Percentiles rank a stretch among this genome's conserved stretches.
phyloP scores from a whole-genome alignment of 148 eudicot species.

The Camellia lanceoleosa region DNA sequence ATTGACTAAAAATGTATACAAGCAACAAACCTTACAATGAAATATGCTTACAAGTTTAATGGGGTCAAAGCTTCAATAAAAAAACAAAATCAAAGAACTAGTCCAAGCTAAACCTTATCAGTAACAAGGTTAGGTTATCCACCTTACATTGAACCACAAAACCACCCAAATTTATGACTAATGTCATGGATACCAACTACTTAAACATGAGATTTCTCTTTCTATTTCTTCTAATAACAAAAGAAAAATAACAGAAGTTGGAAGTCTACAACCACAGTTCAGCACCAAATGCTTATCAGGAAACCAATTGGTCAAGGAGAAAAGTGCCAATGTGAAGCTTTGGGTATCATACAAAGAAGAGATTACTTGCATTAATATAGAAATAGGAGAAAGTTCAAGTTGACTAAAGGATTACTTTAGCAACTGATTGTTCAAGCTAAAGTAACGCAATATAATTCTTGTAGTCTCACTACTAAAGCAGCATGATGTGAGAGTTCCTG shows the following conservation, averaged over 20 bases:
- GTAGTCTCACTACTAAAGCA: not conserved
- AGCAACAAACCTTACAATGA: not conserved
- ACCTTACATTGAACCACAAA: too few species aligned
- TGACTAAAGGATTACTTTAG: not conserved
- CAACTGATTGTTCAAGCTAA: not conserved
- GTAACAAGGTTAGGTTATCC: not conserved
- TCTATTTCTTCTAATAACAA: not conserved
- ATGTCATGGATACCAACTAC: not conserved
- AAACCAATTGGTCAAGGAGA: not conserved
- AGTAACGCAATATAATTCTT: not conserved
- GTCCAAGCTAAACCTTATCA: not conserved
- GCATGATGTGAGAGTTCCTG: too few species aligned
- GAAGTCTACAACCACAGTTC: not conserved
- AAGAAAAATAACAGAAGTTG: not conserved
- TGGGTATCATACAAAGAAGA: not conserved
- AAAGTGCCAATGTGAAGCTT: not conserved
- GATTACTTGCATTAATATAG: not conserved
- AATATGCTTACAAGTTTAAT: not conserved
- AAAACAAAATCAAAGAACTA: not conserved
- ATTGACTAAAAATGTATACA: not conserved
- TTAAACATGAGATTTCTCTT: not conserved
- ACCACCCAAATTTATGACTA: too few species aligned
- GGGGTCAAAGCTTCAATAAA: not conserved
- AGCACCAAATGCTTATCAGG: not conserved
- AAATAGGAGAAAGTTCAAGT: slow-evolving; percentile 6